Percentiles rank a stretch among this genome's conserved stretches.
Evolutionary conservation across 495 filamentous ascomycete species (phyloP).

Genomic region (Venustampulla echinocandica): DNA sequence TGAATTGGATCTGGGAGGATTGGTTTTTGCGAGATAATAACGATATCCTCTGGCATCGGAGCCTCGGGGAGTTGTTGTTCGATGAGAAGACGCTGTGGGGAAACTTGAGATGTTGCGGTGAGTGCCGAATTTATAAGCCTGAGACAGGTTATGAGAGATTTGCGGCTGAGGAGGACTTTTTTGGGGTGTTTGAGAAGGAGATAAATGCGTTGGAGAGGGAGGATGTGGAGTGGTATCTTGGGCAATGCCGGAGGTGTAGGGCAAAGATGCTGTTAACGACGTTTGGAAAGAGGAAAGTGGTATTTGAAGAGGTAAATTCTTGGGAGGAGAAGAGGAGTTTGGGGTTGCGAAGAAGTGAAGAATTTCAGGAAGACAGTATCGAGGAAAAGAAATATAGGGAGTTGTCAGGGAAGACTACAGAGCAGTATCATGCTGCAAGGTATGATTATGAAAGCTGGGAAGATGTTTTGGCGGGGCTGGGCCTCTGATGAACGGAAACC

Average conservation of each 20-base stretch:
- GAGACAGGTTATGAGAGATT: neutral
- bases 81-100: constrained; percentile 11
- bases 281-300: constrained; percentile 1
- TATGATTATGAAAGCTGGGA: constrained; percentile 1
- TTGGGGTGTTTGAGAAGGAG: neutral
- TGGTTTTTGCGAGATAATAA: neutral
- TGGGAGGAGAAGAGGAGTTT: constrained; percentile 3
- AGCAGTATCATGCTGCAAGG: neutral
- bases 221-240: constrained; percentile 1
- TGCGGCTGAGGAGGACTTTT: neutral
- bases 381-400: neutral
- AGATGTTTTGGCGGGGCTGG: constrained; percentile 3
- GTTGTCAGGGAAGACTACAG: neutral
- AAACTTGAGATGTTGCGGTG: constrained; percentile 4
- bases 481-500: neutral
- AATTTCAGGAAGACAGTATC: neutral
- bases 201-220: neutral
- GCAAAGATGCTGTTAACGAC: constrained; percentile 1
- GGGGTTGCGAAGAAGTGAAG: neutral
- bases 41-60: constrained; percentile 7
- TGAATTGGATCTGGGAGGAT: constrained; percentile 5
- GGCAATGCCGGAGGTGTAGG: constrained; percentile 9
- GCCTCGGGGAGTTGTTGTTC: constrained; percentile 1
- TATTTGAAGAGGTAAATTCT: neutral
- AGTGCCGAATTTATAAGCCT: constrained; percentile 10